Evolutionary conservation across 1,284 basidiomycete species (phyloP), one percentile per base, ranked within the genome.

Genomic region (Tylopilus sp.): DNA sequence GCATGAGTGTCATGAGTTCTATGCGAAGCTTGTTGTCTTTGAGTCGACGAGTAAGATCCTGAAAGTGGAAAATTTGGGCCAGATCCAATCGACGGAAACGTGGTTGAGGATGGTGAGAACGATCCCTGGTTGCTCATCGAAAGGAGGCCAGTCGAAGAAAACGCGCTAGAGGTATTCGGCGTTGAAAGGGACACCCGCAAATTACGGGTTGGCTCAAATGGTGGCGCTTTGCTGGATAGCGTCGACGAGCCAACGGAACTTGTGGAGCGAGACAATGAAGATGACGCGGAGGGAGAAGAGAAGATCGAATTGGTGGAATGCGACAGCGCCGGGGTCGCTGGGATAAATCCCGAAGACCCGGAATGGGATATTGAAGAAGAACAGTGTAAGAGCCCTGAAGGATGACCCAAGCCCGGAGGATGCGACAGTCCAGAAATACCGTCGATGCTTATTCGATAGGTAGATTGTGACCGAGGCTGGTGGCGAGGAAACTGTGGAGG

Each of bases 211-310:
- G 80, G 80, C 57, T 82, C 80, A 48, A 82, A 82, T 7, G 79
- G 76, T 0, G 74, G 70, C 1, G 80, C 80, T 35, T 74, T 74
- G 59, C 80, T 78, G 1, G 80, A 82, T 19, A 82, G 61, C 5
- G 73, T 80, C 3, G 80, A 81, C 3, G 66, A 59, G 10, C 63
- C 45, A 0, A 67, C 51, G 3, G 68, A 68, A 28, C 65, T 66
- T n/a, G 63, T 67, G 0, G 66, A 57, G 10, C 64, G 62, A 40
- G 64, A 67, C 7, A 61, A 39, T 1, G 57, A 58, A 14, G 66
- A 61, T 4, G 69, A 50, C 8, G 55, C 44, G 15, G 66, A 57
- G 17, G 57, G 61, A 2, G 69, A 48, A 4, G 69, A 56, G 8
- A 68, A 54, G 25, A 58, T 53, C 13, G 62, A 35, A 24, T 50